These are phyloP conservation scores for Aechmea fasciata DNA, from an alignment of 176 grass and related monocot genomes.

Conservation along the genomic window DNA sequence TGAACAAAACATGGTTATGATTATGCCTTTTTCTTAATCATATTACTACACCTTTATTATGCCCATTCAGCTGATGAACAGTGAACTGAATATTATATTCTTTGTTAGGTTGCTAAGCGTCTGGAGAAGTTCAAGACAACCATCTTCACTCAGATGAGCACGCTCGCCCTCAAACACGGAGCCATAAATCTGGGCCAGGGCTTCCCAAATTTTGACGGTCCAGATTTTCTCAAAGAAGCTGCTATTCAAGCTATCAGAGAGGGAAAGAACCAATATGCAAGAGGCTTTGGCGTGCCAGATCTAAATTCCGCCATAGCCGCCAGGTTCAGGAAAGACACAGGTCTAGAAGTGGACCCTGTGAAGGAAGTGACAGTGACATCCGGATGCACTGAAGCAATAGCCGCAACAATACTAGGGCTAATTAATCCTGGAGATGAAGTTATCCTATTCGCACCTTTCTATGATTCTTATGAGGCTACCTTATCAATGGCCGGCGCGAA, in stretches of 20 bases:
- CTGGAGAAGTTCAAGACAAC: conserved; percentile 97
- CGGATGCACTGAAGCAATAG: conserved; percentile 97
- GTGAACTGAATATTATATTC: background rate
- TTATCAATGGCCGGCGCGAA: conserved; percentile 87
- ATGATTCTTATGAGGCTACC: conserved; percentile 82
- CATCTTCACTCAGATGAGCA: conserved; percentile 99
- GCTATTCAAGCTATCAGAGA: conserved; percentile 82
- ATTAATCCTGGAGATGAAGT: conserved; percentile 94
- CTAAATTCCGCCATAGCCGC: conserved; percentile 58
- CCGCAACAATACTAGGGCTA: conserved; percentile 80
- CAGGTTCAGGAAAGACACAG: conserved; percentile 74
- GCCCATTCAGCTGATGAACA: background rate
- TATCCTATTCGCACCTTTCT: conserved; percentile 92
- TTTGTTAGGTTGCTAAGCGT: conserved; percentile 66
- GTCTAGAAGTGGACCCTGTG: conserved; percentile 58
- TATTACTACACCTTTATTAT: background rate
- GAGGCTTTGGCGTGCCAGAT: conserved; percentile 76
- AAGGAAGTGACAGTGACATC: conserved; percentile 96
- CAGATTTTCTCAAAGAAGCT: conserved; percentile 81
- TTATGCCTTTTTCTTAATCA: background rate
- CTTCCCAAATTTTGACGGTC: conserved; percentile 96
- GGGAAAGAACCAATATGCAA: conserved; percentile 93
- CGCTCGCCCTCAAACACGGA: conserved; percentile 83
- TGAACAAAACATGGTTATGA: background rate
- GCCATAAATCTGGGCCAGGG: conserved; percentile 97